Evolutionary conservation across 2,329 filamentous ascomycete genomes (phyloP), one percentile per base, ranked within the genome.

Genomic region (Fusarium chaquense): DNA sequence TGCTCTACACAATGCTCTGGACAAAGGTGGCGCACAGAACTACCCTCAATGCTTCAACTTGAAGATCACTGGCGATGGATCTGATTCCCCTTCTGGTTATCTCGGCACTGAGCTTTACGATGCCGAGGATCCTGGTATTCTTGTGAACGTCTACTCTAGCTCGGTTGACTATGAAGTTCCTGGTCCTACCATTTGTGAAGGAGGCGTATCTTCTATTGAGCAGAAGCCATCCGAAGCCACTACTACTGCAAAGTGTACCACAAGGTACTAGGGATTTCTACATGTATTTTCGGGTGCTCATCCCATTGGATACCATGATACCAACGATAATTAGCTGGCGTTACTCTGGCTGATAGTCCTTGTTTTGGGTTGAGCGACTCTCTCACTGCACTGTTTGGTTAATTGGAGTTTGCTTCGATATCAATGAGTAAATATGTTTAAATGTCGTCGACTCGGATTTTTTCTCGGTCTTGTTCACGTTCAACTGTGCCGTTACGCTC

Each of bases 41-140:
- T 87, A 87, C 69, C 84, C 85, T 13, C 83, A 86, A 77, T 87
- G 85, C 72, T 78, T 85, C 62, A 85, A 85, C 68, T 74, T 86
- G 51, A 79, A 82, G 71, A 78, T 86, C 58, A 81, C 78, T 18
- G 83, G 84, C 15, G 76, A 76, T 22, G 81, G 81, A 8, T 75
- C 75, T 1, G 72, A 73, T n/a, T 60, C 69, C n/a, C 79, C 79
- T 26, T 47, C 62, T 20, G 78, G 77, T 1, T 75, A 79, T 52
- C 74, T 76, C 38, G 79, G 78, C 16, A 81, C 80, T 1, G 73
- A 77, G 30, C 76, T 81, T 30, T 83, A 83, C 67, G 75, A 73
- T 15, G 60, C 73, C 9, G 68, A 72, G 13, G 80, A 82, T 49
- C 73, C 80, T 10, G 79, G 79, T 10, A 76, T 80, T 30, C 64